A percentile compares a stretch with the other conserved stretches of the same genome.
phyloP scores from a whole-genome alignment of 768 basidiomycete species.

The Udeniomyces megalosporus region DNA sequence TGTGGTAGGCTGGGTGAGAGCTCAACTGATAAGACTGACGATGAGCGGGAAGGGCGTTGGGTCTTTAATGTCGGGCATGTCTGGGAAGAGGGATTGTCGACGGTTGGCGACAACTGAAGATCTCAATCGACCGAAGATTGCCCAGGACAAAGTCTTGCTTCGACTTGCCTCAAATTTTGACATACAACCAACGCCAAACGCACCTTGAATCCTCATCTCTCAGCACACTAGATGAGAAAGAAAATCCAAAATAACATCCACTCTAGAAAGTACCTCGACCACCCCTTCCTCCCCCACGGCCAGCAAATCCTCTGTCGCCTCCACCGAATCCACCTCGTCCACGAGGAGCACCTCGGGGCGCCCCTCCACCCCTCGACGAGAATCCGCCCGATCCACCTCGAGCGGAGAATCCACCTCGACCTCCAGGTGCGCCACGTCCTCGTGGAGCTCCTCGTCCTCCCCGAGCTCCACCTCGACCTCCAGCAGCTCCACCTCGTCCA shows the following conservation, averaged over 20 bases:
- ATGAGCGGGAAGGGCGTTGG: conserved; percentile 66
- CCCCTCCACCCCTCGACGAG: conserved; percentile 10
- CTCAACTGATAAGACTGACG: conserved; percentile 5
- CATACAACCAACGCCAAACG: neutral
- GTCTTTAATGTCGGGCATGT: conserved; percentile 26
- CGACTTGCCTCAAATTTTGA: neutral
- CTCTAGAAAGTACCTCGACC: conserved; percentile 29
- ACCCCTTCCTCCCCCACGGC: conserved; percentile 2
- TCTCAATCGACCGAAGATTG: neutral
- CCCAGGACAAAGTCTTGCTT: neutral
- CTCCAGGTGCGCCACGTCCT: conserved; percentile 21
- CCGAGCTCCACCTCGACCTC: conserved; percentile 27
- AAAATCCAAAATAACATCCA: neutral
- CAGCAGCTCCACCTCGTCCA: conserved; percentile 19
- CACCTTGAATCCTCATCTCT: neutral
- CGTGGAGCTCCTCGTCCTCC: conserved; percentile 25
- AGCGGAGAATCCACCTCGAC: conserved; percentile 19
- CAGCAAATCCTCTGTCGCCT: conserved; percentile 12
- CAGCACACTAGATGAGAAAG: neutral
- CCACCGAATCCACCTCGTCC: conserved; percentile 6
- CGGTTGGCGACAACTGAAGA: neutral
- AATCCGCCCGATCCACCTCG: conserved; percentile 12
- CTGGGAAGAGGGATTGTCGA: neutral
- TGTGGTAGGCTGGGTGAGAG: too few species aligned
- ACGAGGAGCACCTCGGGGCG: neutral